Base-by-base conservation (phyloP, 2,329 filamentous ascomycete species). In the Arachnopeziza araneosa region DNA sequence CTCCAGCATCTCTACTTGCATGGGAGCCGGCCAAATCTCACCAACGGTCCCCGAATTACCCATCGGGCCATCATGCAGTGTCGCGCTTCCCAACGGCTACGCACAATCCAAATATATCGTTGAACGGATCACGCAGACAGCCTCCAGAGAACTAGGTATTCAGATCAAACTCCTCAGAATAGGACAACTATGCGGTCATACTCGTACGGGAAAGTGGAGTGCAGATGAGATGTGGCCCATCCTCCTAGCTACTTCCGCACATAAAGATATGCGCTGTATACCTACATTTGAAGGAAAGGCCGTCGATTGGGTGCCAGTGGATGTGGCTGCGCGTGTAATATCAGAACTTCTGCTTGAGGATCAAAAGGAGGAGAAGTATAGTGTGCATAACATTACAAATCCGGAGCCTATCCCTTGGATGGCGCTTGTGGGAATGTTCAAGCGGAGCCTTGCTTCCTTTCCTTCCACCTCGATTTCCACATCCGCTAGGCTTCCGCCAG, bases 21-120 rank as follows among this genome's bases (percentile, higher is more conserved):
- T 70, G 66, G 69, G 69, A 21, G 26, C 60, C 6, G 65, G 63
- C 1, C 56, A 62, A 19, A 56, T 50, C 0, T 21, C 58, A 7
- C 17, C 54, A n/a, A 60, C 32, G 0, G 60, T 71, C 9, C 55
- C 64, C 1, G 69, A 71, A 61, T 19, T 26, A 24, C 60, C 65
- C 3, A 64, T 69, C n/a, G 65, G 65, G 3, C 17, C 52, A 5
- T 64, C 69, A 54, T 65, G 66, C 1, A 57, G 55, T 1, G 61
- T 66, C 21, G 65, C 67, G 2, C 56, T 69, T 14, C 49, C 59
- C 9, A 70, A 66, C 4, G 69, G 69, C 4, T 71, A 71, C 44
- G 67, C 68, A 17, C 66, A 68, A 52, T 67, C 65, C 52, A 71
- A 71, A 66, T 71, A 67, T 49, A 68, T 71, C 22, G 66, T 68